phyloP scores from a whole-genome alignment of 345 rosid species.

The Bruguiera sexangula region DNA sequence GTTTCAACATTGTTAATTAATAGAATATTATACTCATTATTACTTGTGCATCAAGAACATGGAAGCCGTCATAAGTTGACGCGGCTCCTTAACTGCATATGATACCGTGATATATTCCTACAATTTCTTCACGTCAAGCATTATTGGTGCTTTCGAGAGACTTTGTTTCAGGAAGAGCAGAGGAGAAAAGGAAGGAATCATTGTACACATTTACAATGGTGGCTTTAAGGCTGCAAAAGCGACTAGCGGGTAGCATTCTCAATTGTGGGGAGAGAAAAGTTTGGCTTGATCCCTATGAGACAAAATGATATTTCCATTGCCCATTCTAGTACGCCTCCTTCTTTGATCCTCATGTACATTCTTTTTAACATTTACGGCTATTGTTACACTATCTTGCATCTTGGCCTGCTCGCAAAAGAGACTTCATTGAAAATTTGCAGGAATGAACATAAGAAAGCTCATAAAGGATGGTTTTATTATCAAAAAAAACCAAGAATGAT shows the following conservation, averaged over 20 bases:
- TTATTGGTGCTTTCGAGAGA: too few species aligned
- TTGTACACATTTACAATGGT: slow-evolving; percentile 9
- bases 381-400: too few species aligned
- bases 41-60: too few species aligned
- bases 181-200: not conserved
- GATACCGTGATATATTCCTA: too few species aligned
- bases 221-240: slow-evolving; percentile 19
- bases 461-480: slow-evolving; percentile 1
- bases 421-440: slow-evolving; percentile 2
- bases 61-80: too few species aligned
- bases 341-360: not conserved
- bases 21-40: too few species aligned
- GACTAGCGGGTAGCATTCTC: slow-evolving; percentile 14
- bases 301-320: slow-evolving; percentile 16
- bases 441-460: slow-evolving; percentile 16
- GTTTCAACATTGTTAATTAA: too few species aligned
- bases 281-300: not conserved
- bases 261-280: slow-evolving; percentile 18
- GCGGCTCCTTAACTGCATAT: too few species aligned
- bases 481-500: slow-evolving; percentile 4
- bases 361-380: not conserved
- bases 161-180: too few species aligned
- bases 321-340: slow-evolving; percentile 14
- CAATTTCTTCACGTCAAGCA: too few species aligned
- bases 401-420: too few species aligned